phyloP scores from a whole-genome alignment of 2,329 filamentous ascomycete species.

The Clarireedia homoeocarpa region DNA sequence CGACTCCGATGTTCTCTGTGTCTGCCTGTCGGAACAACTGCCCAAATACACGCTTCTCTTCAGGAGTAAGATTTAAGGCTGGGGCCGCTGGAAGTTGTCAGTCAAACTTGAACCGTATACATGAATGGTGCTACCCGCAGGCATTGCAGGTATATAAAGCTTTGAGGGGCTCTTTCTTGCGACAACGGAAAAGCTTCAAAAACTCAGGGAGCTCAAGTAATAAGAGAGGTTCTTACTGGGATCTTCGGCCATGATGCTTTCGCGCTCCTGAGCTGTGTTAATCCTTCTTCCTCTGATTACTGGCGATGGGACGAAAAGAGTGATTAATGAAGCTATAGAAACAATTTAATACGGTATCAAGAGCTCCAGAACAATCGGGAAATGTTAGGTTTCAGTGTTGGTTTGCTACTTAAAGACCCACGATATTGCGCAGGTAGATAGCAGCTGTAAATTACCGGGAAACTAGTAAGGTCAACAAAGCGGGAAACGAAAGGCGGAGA shows the following conservation, averaged over 20 bases:
- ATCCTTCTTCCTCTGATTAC: conserved; percentile 8
- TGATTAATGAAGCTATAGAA: neutral
- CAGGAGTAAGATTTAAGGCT: conserved; percentile 76
- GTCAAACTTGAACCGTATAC: conserved; percentile 1
- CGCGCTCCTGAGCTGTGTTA: neutral
- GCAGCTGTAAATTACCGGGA: neutral
- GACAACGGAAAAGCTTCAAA: neutral
- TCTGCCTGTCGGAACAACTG: conserved; percentile 92
- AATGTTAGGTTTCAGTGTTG: neutral
- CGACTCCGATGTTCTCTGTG: conserved; percentile 81
- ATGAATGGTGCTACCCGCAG: neutral
- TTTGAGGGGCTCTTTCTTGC: neutral
- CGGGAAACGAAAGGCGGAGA: conserved; percentile 5
- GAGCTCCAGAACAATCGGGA: neutral
- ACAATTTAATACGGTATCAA: neutral
- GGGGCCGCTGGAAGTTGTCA: conserved; percentile 41
- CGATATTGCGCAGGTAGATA: neutral
- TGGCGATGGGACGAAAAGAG: neutral
- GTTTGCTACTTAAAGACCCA: neutral
- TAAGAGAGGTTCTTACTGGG: conserved; percentile 43
- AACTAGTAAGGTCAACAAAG: neutral
- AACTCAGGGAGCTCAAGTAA: conserved; percentile 44
- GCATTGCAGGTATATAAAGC: neutral
- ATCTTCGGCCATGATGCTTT: conserved; percentile 27
- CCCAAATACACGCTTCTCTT: conserved; percentile 90